These are phyloP conservation scores for Acacia concinna DNA, from an alignment of 331 rosid genomes.

Conservation along the genomic window DNA sequence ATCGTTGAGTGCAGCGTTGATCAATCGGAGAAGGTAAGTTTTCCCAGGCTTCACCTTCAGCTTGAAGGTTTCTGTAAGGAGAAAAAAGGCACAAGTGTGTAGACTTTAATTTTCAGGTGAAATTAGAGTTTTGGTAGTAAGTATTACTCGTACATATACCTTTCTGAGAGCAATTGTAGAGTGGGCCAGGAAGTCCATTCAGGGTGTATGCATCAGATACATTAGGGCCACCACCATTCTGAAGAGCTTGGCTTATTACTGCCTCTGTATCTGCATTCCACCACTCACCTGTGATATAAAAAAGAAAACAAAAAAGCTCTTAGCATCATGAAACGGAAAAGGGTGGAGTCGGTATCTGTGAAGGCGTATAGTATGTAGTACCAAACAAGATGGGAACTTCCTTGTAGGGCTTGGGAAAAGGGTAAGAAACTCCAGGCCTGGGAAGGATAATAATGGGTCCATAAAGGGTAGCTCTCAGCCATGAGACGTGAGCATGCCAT, in stretches of 20 bases:
- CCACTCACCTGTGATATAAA: conserved; percentile 33
- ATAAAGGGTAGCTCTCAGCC: conserved; percentile 37
- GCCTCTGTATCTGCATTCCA: conserved; percentile 39
- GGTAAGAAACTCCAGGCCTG: conserved; percentile 30
- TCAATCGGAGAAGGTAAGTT: conserved; percentile 32
- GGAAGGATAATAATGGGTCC: conserved; percentile 36
- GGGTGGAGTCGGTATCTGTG: neutral
- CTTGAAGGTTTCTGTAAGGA: conserved; percentile 29
- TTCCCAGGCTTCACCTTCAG: conserved; percentile 33
- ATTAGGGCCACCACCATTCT: conserved; percentile 30
- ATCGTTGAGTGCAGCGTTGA: conserved; percentile 40
- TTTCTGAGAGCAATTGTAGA: conserved; percentile 33
- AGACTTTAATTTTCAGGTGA: neutral
- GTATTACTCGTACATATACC: neutral
- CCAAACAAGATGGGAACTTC: conserved; percentile 35
- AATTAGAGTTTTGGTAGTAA: neutral
- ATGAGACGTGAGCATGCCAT: conserved; percentile 38
- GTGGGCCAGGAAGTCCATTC: conserved; percentile 36
- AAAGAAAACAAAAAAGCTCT: neutral
- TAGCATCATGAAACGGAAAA: neutral
- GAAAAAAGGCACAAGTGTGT: neutral
- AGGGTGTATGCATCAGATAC: conserved; percentile 35
- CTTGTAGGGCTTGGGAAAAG: conserved; percentile 34
- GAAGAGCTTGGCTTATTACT: conserved; percentile 36
- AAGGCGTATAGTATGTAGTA: neutral